Percentiles rank a stretch among this genome's conserved stretches.
Conservation (phyloP, 2,329 filamentous ascomycete species). For the Parastagonospora avenae region DNA sequence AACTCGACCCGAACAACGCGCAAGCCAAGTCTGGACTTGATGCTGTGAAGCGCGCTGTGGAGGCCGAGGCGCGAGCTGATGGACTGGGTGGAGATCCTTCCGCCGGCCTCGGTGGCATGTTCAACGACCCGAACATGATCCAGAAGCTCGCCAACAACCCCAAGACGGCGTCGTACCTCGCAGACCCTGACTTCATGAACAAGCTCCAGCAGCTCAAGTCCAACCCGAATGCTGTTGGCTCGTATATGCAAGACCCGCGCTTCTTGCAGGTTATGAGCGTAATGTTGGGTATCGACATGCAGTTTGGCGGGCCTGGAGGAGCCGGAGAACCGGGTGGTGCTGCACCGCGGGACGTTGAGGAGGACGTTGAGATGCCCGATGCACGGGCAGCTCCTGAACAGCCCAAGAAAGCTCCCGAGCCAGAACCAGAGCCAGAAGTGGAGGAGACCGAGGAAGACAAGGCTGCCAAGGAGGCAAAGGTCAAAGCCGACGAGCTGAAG, state of each 20-base stretch:
- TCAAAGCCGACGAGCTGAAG: conserved; percentile 93
- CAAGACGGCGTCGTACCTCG: conserved; percentile 83
- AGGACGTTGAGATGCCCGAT: conserved; percentile 82
- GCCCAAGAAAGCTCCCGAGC: conserved; percentile 57
- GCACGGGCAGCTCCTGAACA: conserved; percentile 60
- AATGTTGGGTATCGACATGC: conserved; percentile 91
- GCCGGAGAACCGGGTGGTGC: conserved; percentile 46
- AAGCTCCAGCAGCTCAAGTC: conserved; percentile 82
- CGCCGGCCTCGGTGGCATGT: conserved; percentile 86
- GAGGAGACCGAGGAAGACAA: conserved; percentile 85
- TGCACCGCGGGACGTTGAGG: conserved; percentile 59
- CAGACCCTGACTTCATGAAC: conserved; percentile 84
- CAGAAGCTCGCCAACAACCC: conserved; percentile 92
- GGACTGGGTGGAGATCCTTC: conserved; percentile 67
- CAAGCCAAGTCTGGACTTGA: conserved; percentile 89
- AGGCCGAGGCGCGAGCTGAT: conserved; percentile 71
- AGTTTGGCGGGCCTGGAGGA: conserved; percentile 62
- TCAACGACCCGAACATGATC: conserved; percentile 88
- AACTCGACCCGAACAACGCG: conserved; percentile 88
- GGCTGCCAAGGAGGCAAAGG: conserved; percentile 88
- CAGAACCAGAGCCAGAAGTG: conserved; percentile 71
- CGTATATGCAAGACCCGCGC: conserved; percentile 84
- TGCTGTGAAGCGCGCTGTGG: conserved; percentile 85
- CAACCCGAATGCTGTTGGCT: conserved; percentile 79
- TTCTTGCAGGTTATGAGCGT: conserved; percentile 95